Conservation (phyloP, 2,329 filamentous ascomycete species). For the Cytospora piceae region DNA sequence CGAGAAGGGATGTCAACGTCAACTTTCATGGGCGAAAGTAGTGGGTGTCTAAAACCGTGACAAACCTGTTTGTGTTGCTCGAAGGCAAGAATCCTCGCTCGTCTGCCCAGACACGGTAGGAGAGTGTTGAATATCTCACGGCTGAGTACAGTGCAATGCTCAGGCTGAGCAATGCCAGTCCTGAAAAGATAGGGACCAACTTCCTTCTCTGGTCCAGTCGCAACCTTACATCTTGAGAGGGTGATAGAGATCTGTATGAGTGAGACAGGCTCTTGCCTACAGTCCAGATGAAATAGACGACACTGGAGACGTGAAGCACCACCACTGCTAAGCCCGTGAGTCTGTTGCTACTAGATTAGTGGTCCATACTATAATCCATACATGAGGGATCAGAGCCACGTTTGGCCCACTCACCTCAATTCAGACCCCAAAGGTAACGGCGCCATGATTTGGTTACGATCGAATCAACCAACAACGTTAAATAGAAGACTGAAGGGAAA, state of each 20-base stretch:
- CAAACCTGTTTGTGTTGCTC: slow-evolving; percentile 37
- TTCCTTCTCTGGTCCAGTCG: slow-evolving; percentile 41
- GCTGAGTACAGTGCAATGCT: slow-evolving; percentile 38
- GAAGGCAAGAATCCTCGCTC: slow-evolving; percentile 39
- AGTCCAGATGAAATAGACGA: slow-evolving; percentile 40
- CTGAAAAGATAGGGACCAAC: slow-evolving; percentile 41
- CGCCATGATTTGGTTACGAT: slow-evolving; percentile 31
- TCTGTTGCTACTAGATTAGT: slow-evolving; percentile 34
- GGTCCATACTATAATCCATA: background rate
- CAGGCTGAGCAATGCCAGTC: slow-evolving; percentile 39
- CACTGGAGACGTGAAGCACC: slow-evolving; percentile 36
- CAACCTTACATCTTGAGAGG: slow-evolving; percentile 43
- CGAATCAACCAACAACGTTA: background rate
- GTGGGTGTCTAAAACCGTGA: background rate
- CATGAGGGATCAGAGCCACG: background rate
- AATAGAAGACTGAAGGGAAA: too few species aligned
- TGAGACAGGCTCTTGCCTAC: slow-evolving; percentile 41
- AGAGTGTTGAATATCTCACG: slow-evolving; percentile 39
- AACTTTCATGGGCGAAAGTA: slow-evolving; percentile 6
- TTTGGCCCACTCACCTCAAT: slow-evolving; percentile 29
- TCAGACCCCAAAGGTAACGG: slow-evolving; percentile 34
- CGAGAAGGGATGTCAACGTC: slow-evolving; percentile 13
- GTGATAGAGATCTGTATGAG: slow-evolving; percentile 41
- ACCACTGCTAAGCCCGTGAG: slow-evolving; percentile 39
- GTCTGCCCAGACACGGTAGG: slow-evolving; percentile 45